phyloP scores from a whole-genome alignment of 2,329 filamentous ascomycete genomes.

The Fusarium kyushuense region DNA sequence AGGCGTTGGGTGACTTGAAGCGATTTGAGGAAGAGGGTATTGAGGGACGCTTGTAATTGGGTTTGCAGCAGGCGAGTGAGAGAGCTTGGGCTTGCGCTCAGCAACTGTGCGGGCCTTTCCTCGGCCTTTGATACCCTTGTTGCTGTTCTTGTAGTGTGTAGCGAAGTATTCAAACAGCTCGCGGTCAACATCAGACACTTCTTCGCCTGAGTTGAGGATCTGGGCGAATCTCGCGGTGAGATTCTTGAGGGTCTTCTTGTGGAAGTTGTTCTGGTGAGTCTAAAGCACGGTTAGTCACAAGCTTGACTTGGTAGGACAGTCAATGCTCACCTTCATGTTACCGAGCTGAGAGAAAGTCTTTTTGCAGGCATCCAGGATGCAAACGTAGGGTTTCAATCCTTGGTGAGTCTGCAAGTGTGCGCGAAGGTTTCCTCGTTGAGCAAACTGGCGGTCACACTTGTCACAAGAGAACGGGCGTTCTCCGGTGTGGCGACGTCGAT shows the following conservation, averaged over 20 bases:
- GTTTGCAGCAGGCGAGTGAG: slow-evolving; percentile 42
- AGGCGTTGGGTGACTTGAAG: slow-evolving; percentile 39
- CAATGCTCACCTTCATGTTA: slow-evolving; percentile 80
- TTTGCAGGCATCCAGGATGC: slow-evolving; percentile 83
- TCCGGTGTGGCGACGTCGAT: slow-evolving; percentile 87
- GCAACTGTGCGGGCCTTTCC: slow-evolving; percentile 82
- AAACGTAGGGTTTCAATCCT: slow-evolving; percentile 81
- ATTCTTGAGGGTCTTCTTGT: slow-evolving; percentile 76
- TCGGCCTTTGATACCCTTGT: slow-evolving; percentile 97
- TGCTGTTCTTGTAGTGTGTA: slow-evolving; percentile 94
- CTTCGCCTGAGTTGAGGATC: slow-evolving; percentile 65
- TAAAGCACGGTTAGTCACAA: slow-evolving; percentile 50
- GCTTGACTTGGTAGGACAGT: background rate
- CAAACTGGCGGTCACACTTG: slow-evolving; percentile 83
- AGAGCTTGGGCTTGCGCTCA: slow-evolving; percentile 49
- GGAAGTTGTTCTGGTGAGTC: slow-evolving; percentile 96
- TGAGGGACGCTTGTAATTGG: slow-evolving; percentile 35
- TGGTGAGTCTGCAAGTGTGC: slow-evolving; percentile 86
- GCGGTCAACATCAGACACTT: slow-evolving; percentile 73
- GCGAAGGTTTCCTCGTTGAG: slow-evolving; percentile 86
- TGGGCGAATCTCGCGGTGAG: slow-evolving; percentile 78
- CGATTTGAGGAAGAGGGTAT: slow-evolving; percentile 47
- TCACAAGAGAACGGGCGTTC: slow-evolving; percentile 87
- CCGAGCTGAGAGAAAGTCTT: slow-evolving; percentile 92
- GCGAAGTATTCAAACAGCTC: slow-evolving; percentile 88